These are phyloP conservation scores for Agastache rugosa DNA, from an alignment of 257 asterid species.

Conservation along the genomic window DNA sequence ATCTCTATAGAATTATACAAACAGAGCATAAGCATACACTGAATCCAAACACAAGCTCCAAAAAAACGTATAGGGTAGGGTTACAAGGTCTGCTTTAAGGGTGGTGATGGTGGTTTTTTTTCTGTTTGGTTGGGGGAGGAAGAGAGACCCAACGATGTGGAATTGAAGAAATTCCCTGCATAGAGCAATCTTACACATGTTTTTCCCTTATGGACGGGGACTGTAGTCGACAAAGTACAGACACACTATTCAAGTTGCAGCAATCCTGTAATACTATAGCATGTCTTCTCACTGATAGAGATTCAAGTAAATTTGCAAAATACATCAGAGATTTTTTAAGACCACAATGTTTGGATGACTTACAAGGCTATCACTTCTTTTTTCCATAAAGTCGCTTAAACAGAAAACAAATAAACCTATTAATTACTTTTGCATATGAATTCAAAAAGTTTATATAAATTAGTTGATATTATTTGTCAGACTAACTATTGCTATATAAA, in stretches of 20 bases:
- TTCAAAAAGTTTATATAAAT: background rate
- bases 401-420: background rate
- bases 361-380: background rate
- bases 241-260: background rate
- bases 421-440: conserved; percentile 1
- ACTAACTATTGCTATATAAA: background rate
- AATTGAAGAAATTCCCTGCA: background rate
- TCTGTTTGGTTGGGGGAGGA: background rate
- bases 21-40: background rate
- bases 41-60: background rate
- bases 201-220: background rate
- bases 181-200: background rate
- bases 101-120: background rate
- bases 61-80: background rate
- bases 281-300: background rate
- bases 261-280: background rate
- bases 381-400: background rate
- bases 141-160: background rate
- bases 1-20: background rate
- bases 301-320: background rate
- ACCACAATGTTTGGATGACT: background rate
- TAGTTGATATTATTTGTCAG: background rate
- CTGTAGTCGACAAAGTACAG: background rate
- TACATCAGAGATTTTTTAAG: background rate
- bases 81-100: background rate